Evolutionary conservation across 768 basidiomycete species (phyloP), one percentile per base, ranked within the genome.

Genomic region (Podaxis pistillaris): DNA sequence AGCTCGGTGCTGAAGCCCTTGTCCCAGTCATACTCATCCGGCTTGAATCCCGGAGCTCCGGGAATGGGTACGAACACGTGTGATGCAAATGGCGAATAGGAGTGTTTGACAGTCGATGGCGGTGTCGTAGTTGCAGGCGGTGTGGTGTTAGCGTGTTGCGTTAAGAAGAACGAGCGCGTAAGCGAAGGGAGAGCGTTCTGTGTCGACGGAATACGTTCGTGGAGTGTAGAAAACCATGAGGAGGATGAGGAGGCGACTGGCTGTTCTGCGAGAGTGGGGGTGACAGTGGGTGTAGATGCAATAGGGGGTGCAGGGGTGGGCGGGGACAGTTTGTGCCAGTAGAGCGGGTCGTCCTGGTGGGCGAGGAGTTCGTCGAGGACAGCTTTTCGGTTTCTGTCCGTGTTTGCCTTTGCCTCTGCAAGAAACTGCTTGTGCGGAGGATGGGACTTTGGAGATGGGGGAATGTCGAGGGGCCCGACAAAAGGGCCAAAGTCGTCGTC

Each of bases 1-100:
- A 86, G 70, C 33, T 78, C 77, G 2, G 76, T 77, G 0, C 83
- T 86, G 68, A 78, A 87, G 0, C 87, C 86, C 58, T 84, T 86
- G 71, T 93, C 86, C 92, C 92, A 85, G 62, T 79, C 75, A 63
- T 83, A 78, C 15, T 75, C 73, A 52, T 90, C 89, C 0, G 89
- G 89, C 13, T 73, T 78, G 66, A 88, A 93, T 4, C 91, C 93
- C 0, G 93, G 93, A 0, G 93, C 93, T n/a, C 93, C 86, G 56
- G 69, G 75, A 1, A 81, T 79, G 2, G 82, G 76, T 0, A 74
- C 65, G 62, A 78, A 54, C 75, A 81, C 17, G 76, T 74, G 71
- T 3, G 81, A 81, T 1, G 76, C 74, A 36, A 82, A 85, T 0
- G 82, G 81, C 9, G 80, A 71, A 4, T 66, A n/a, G 7, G 38